Evolutionary conservation across 2,329 filamentous ascomycete species (phyloP).

Genomic region (Coniella lustricola): DNA sequence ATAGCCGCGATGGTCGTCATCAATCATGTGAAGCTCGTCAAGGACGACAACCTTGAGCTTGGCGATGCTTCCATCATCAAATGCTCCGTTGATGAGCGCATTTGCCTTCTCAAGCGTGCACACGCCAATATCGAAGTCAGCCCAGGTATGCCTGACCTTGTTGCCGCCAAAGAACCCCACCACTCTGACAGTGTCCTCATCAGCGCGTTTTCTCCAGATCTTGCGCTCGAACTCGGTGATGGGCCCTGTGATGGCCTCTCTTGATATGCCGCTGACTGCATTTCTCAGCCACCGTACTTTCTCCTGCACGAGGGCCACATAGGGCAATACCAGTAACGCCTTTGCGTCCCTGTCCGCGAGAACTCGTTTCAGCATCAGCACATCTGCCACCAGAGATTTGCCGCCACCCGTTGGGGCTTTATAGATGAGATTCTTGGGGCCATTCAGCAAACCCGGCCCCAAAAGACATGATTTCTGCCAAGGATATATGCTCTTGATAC

Average conservation of each 20-base stretch:
- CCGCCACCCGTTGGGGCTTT: slow-evolving; percentile 72
- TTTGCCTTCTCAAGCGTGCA: slow-evolving; percentile 83
- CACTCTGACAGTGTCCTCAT: slow-evolving; percentile 55
- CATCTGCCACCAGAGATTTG: slow-evolving; percentile 67
- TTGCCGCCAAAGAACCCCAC: slow-evolving; percentile 71
- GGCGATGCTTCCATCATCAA: slow-evolving; percentile 62
- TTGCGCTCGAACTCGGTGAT: slow-evolving; percentile 30
- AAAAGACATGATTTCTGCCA: slow-evolving; percentile 73
- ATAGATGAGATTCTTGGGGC: slow-evolving; percentile 67
- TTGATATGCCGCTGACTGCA: slow-evolving; percentile 53
- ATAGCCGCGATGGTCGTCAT: slow-evolving; percentile 69
- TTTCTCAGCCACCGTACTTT: slow-evolving; percentile 68
- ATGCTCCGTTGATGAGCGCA: slow-evolving; percentile 63
- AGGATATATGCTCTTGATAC: slow-evolving; percentile 68
- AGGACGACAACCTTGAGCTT: slow-evolving; percentile 61
- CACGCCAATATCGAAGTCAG: slow-evolving; percentile 69
- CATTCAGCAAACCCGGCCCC: slow-evolving; percentile 57
- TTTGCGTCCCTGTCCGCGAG: slow-evolving; percentile 58
- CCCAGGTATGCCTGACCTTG: slow-evolving; percentile 59
- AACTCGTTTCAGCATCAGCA: slow-evolving; percentile 66
- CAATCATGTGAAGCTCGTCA: slow-evolving; percentile 77
- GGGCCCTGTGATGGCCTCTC: slow-evolving; percentile 27
- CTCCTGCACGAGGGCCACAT: slow-evolving; percentile 73
- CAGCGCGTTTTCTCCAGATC: slow-evolving; percentile 47
- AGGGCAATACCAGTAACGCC: slow-evolving; percentile 66